phyloP scores from a whole-genome alignment of 2,329 filamentous ascomycete species.

The Teratosphaeria gauchensis region DNA sequence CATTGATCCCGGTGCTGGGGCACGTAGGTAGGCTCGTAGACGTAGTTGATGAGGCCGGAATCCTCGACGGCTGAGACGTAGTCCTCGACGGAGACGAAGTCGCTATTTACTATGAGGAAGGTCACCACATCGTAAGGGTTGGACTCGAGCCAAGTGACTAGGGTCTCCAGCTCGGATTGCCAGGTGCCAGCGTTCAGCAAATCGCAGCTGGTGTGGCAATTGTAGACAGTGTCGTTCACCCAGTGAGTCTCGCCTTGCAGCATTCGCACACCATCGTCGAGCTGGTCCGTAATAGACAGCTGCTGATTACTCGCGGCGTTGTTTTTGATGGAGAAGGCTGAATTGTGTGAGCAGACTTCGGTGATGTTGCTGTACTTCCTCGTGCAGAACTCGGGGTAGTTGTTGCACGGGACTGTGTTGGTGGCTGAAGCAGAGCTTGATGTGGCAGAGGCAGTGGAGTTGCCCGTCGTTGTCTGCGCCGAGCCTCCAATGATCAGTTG shows the following conservation, averaged over 20 bases:
- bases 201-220: constrained; percentile 79
- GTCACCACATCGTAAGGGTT: constrained; percentile 85
- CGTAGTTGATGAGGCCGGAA: constrained; percentile 61
- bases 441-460: constrained; percentile 17
- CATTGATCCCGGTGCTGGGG: constrained; percentile 67
- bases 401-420: constrained; percentile 74
- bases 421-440: constrained; percentile 34
- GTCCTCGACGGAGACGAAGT: constrained; percentile 55
- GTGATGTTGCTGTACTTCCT: constrained; percentile 76
- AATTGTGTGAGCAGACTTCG: constrained; percentile 69
- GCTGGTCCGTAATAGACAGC: constrained; percentile 56
- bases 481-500: constrained; percentile 12
- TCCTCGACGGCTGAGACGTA: constrained; percentile 61
- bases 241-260: constrained; percentile 52
- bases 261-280: constrained; percentile 65
- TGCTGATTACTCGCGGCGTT: constrained; percentile 70
- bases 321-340: constrained; percentile 60
- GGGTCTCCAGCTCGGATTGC: constrained; percentile 58
- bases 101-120: constrained; percentile 74
- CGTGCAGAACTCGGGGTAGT: constrained; percentile 59
- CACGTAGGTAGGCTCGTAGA: constrained; percentile 61
- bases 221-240: constrained; percentile 53
- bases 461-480: constrained; percentile 6
- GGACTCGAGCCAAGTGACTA: constrained; percentile 60
- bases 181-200: constrained; percentile 74